These are phyloP conservation scores for Claviceps sp. DNA, from an alignment of 2,329 filamentous ascomycete species.

Conservation along the genomic window DNA sequence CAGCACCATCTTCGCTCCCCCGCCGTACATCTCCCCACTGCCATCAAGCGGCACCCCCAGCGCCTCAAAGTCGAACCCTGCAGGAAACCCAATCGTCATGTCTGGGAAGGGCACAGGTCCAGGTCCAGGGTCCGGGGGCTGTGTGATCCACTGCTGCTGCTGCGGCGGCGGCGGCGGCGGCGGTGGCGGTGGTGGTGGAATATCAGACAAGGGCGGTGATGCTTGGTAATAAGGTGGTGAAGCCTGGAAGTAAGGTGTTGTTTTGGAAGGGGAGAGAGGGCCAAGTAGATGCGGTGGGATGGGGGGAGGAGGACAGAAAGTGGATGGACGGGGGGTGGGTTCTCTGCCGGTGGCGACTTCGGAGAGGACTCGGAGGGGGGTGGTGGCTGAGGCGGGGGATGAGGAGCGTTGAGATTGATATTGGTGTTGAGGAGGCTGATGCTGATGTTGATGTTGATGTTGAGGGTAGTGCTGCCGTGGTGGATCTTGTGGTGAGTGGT, in stretches of 20 bases:
- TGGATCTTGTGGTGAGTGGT: neutral
- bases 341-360: slow-evolving; percentile 39
- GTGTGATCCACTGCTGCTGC: slow-evolving; percentile 6
- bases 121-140: neutral
- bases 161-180: neutral
- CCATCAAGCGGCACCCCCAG: slow-evolving; percentile 15
- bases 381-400: slow-evolving; percentile 26
- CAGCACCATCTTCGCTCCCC: slow-evolving; percentile 22
- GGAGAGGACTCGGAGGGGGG: slow-evolving; percentile 42
- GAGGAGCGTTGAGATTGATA: slow-evolving; percentile 6
- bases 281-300: slow-evolving; percentile 4
- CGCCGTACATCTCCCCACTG: slow-evolving; percentile 16
- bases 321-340: slow-evolving; percentile 8
- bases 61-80: slow-evolving; percentile 18
- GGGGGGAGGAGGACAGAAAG: slow-evolving; percentile 10
- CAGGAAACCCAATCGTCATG: slow-evolving; percentile 12
- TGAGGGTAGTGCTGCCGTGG: neutral
- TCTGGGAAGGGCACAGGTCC: neutral
- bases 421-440: neutral
- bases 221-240: neutral
- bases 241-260: neutral
- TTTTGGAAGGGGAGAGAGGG: neutral
- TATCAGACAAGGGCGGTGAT: neutral
- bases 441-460: too few species aligned
- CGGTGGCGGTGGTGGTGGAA: neutral